Base-by-base conservation (phyloP, 2,329 filamentous ascomycete genomes). In the Penicillium sp. region DNA sequence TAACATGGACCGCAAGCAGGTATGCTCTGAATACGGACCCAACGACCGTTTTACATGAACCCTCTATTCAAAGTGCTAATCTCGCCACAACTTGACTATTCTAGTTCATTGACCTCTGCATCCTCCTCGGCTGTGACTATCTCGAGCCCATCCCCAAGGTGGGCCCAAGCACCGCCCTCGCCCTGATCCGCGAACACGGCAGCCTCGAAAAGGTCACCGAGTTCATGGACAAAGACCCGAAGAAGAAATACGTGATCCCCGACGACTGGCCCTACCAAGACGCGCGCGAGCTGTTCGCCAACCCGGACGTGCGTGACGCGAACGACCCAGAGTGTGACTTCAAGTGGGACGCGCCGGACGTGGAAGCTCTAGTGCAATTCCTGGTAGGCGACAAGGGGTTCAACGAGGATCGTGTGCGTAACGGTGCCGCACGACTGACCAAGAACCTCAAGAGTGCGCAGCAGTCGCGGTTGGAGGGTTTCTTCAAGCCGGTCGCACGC, bases 251-350 rank as follows among this genome's bases (percentile, higher is more conserved):
- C 79, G 86, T 85, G 0, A 83, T 99, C 13, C 95, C 95, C 0
- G 93, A 97, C n/a, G 92, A 97, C 80, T 99, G 95, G 94, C 95
- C 95, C 0, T 99, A 90, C 77, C 84, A 90, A 70, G 93, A 99
- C 72, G 96, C 95, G 8, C 91, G 96, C 44, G 88, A 93, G 19
- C 87, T 99, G 30, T 98, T 99, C 82, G 89, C 96, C 75, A 85
- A 94, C 70, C 95, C 95, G 0, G 93, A 98, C 70, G 94, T 99
- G 28, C 89, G 90, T 38, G 77, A 86, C 49, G 93, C 94, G 26
- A 91, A 96, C 69, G 87, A 96, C 72, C 88, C 91, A 0, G 88
- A 92, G 13, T 98, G 93, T 78, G 93, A 99, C 75, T 97, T 98
- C 84, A 97, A 97, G 79, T 99, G 96, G 95, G 93, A 97, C 49